Percentiles rank a stretch among this genome's conserved stretches.
phyloP scores from a whole-genome alignment of 192 early-diverging fungal genomes.

The Backusella tarrabulga region DNA sequence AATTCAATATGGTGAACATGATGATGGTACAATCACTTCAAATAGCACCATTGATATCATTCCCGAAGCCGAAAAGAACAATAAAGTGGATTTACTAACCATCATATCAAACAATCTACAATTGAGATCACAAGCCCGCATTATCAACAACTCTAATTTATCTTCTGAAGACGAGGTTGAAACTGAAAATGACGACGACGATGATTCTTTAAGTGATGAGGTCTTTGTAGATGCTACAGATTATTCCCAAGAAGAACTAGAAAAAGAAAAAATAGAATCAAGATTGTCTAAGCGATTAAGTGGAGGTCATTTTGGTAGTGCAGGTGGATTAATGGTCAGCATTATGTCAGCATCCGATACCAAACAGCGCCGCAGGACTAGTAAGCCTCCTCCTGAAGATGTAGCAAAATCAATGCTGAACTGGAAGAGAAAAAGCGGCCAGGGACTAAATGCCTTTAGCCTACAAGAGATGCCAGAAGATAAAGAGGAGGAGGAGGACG shows the following conservation, averaged over 20 bases:
- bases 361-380: neutral
- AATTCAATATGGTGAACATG: neutral
- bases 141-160: neutral
- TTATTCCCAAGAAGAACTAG: conserved; percentile 28
- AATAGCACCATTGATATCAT: neutral
- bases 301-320: conserved; percentile 40
- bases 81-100: neutral
- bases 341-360: conserved; percentile 13
- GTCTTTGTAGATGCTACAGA: conserved; percentile 38
- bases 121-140: neutral
- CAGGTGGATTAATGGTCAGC: conserved; percentile 37
- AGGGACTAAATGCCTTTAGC: neutral
- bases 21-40: neutral
- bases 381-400: conserved; percentile 17
- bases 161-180: conserved; percentile 14
- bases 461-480: neutral
- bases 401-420: conserved; percentile 18
- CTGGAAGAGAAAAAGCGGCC: conserved; percentile 13
- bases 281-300: conserved; percentile 34
- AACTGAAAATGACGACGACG: conserved; percentile 10
- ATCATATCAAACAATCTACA: neutral
- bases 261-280: conserved; percentile 22
- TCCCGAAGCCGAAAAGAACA: neutral
- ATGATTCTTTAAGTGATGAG: neutral
- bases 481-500: neutral